Base-by-base conservation (phyloP, 2,329 filamentous ascomycete genomes). In the Fusarium lyarnte region DNA sequence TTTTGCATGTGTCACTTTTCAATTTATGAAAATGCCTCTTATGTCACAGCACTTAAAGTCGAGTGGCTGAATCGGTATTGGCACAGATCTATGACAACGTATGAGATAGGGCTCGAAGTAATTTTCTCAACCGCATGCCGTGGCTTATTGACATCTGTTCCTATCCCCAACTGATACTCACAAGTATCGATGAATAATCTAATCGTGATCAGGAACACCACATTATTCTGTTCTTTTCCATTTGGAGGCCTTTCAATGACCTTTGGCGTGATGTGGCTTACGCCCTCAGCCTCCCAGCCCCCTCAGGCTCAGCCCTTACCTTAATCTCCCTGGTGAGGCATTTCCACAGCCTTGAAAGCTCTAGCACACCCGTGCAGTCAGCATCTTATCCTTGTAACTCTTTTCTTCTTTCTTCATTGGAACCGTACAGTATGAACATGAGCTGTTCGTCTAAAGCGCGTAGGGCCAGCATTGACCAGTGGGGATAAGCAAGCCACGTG, bases 41-140 rank as follows among this genome's bases (percentile, higher is more conserved):
- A 46, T 45, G 64, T 52, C 64, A 69, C 64, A 63, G 38, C 58
- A 69, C 58, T 57, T 57, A 46, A 45, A 63, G 17, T 25, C 27
- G n/a, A 45, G 25, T 41, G 49, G 66, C 64, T 61, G 27, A 23
- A 27, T 38, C 42, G 36, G 57, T 47, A 46, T 33, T 27, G 21
- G 35, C 39, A 42, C 21, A 45, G 33, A 51, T 69, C 64, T 69
- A 69, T 69, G 58, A 64, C 64, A 63, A 42, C 27, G 29, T 62
- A 33, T 29, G 5, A 14, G 23, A 25, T 39, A 17, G n/a, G 25
- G 29, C 29, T 27, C 10, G 19, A 54, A 69, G 51, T 63, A 69
- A 68, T 42, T 68, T 69, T 69, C 66, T 52, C 66, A 69, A 63
- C 51, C 13, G 39, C 64, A 69, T 68, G 3, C 31, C 14, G 57